Evolutionary conservation across 2,329 filamentous ascomycete genomes (phyloP).

Genomic region (Colletotrichum echinochloae): DNA sequence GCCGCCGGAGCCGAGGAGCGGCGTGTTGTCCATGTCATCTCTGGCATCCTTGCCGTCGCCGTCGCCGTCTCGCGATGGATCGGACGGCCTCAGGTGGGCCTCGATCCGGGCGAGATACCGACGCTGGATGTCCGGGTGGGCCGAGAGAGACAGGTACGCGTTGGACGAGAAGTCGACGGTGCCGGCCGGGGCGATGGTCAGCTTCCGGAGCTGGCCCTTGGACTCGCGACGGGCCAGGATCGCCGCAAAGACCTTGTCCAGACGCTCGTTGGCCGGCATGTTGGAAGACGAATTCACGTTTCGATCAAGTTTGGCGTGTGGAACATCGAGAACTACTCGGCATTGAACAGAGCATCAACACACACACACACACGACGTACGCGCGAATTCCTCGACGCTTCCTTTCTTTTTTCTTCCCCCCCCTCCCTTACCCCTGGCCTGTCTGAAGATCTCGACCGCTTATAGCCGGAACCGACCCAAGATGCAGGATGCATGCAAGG

Average conservation of each 20-base stretch:
- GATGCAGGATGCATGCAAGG: slow-evolving; percentile 34
- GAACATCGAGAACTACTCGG: slow-evolving; percentile 10
- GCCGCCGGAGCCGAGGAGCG: slow-evolving; percentile 63
- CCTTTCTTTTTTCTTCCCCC: neutral
- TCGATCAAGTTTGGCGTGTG: neutral
- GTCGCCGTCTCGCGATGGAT: neutral
- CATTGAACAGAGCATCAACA: neutral
- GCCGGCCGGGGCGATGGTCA: slow-evolving; percentile 71
- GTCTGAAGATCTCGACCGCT: slow-evolving; percentile 4
- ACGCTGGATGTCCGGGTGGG: slow-evolving; percentile 63
- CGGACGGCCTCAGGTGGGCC: slow-evolving; percentile 33
- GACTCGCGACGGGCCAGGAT: slow-evolving; percentile 42
- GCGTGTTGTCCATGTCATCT: slow-evolving; percentile 44
- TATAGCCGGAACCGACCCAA: neutral
- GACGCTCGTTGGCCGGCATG: slow-evolving; percentile 34
- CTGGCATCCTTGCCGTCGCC: slow-evolving; percentile 45
- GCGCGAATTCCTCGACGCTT: slow-evolving; percentile 11
- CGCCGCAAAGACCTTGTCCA: slow-evolving; percentile 26
- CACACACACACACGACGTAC: neutral
- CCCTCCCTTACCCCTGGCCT: neutral
- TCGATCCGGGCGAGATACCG: slow-evolving; percentile 66
- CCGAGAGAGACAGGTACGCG: slow-evolving; percentile 81
- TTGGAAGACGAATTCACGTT: neutral
- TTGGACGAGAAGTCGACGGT: slow-evolving; percentile 84
- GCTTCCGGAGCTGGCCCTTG: slow-evolving; percentile 55